A percentile compares a stretch with the other conserved stretches of the same genome.
These are phyloP conservation scores for Peziza echinospora DNA, from an alignment of 495 filamentous ascomycete genomes.

Conservation along the genomic window DNA sequence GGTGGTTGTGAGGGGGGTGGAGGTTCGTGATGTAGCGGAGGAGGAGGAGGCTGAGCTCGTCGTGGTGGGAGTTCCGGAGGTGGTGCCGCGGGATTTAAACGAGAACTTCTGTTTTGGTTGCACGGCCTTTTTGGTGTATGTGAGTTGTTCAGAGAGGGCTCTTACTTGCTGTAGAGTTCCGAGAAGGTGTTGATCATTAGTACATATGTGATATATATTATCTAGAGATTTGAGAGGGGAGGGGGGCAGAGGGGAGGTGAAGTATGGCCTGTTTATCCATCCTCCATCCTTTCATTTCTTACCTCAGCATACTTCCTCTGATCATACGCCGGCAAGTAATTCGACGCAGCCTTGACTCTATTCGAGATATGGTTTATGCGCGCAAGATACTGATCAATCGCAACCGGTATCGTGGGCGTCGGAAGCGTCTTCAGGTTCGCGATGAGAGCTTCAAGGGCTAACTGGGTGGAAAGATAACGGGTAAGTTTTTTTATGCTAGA, in stretches of 20 bases:
- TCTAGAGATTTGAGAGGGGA: not conserved
- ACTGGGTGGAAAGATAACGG: not conserved
- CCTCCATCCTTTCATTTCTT: no score
- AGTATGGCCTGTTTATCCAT: no score
- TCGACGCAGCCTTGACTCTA: constrained; percentile 44
- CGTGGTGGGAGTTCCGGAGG: not conserved
- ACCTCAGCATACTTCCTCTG: constrained; percentile 54
- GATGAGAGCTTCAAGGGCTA: constrained; percentile 1
- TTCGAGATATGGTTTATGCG: constrained; percentile 43
- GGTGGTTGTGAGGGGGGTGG: not conserved
- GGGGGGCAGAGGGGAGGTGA: not conserved
- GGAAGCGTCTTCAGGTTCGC: constrained; percentile 2
- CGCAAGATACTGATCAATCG: constrained; percentile 44
- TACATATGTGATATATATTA: no score
- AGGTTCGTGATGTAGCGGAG: not conserved
- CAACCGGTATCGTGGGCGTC: constrained; percentile 26
- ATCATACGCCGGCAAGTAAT: constrained; percentile 53
- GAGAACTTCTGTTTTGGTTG: constrained; percentile 1
- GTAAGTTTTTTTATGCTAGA: not conserved
- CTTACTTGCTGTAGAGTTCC: not conserved
- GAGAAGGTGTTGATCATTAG: not conserved
- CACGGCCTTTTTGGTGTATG: not conserved
- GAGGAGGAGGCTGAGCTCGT: not conserved
- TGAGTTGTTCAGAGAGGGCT: not conserved
- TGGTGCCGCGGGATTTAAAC: not conserved